Evolutionary conservation across 2,329 filamentous ascomycete genomes (phyloP).

Genomic region (Metarhizium humberi): DNA sequence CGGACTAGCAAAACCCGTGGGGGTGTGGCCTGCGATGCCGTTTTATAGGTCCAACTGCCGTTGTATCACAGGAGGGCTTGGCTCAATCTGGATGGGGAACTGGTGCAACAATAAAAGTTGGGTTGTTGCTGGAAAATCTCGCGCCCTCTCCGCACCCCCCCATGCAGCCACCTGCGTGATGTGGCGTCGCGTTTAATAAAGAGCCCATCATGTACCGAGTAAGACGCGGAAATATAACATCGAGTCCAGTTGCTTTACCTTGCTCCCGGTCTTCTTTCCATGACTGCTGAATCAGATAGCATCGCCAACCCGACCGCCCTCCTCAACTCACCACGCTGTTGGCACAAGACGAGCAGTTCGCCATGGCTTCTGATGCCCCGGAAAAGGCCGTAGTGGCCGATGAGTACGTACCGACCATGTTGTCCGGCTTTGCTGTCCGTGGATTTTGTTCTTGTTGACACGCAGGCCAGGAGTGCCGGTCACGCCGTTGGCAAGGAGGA

Average conservation of each 20-base stretch:
- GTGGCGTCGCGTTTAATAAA: neutral
- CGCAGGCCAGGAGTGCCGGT: neutral
- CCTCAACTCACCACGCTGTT: neutral
- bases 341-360: neutral
- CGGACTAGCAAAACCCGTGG: neutral
- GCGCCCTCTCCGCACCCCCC: neutral
- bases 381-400: neutral
- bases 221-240: too few relatives aligned
- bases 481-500: neutral
- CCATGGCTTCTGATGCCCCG: neutral
- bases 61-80: neutral
- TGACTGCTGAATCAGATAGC: too few relatives aligned
- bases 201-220: too few relatives aligned
- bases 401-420: neutral
- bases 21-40: neutral
- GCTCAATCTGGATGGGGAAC: neutral
- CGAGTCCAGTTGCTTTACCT: too few relatives aligned
- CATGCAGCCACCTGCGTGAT: neutral
- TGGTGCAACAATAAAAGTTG: neutral
- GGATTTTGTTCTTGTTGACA: neutral
- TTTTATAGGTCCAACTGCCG: neutral
- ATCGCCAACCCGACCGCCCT: too few relatives aligned
- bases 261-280: too few relatives aligned
- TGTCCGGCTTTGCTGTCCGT: neutral
- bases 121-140: neutral